Conservation (phyloP, 2,329 filamentous ascomycete genomes). For the Cercospora zeina region DNA sequence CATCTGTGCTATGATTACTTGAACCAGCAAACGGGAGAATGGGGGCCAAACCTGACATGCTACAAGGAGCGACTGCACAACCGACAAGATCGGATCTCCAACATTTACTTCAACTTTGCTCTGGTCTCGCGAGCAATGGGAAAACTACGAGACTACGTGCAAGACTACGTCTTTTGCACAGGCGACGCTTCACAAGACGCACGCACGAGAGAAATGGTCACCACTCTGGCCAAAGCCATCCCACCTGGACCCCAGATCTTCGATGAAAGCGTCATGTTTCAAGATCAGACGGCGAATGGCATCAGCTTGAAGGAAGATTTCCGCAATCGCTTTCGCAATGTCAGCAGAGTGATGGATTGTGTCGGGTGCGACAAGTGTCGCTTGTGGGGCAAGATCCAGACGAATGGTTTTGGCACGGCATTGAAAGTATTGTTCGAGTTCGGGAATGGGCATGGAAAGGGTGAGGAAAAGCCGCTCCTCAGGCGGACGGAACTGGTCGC, state of each 20-base stretch:
- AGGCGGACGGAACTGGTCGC: conserved; percentile 91
- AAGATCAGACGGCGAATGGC: conserved; percentile 51
- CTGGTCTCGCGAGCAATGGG: conserved; percentile 88
- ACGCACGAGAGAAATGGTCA: conserved; percentile 76
- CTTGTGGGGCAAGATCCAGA: conserved; percentile 96
- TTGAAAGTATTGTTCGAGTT: conserved; percentile 96
- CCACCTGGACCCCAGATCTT: conserved; percentile 74
- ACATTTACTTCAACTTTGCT: conserved; percentile 98
- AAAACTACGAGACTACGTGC: conserved; percentile 80
- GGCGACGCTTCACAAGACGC: conserved; percentile 78
- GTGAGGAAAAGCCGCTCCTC: conserved; percentile 64
- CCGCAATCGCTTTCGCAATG: conserved; percentile 93
- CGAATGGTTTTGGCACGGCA: conserved; percentile 88
- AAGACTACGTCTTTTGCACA: conserved; percentile 86
- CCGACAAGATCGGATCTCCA: conserved; percentile 88
- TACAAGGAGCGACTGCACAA: conserved; percentile 83
- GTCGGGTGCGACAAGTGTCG: conserved; percentile 98
- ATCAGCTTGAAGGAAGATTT: conserved; percentile 93
- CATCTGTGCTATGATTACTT: conserved; percentile 96
- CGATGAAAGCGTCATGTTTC: conserved; percentile 94
- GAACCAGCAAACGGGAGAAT: conserved; percentile 90
- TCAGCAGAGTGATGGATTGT: conserved; percentile 96
- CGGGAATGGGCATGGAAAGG: conserved; percentile 69
- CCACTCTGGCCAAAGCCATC: conserved; percentile 70
- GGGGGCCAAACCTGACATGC: conserved; percentile 87